Conservation (phyloP, 2,329 filamentous ascomycete species). For the Colletotrichum orchidophilum region DNA sequence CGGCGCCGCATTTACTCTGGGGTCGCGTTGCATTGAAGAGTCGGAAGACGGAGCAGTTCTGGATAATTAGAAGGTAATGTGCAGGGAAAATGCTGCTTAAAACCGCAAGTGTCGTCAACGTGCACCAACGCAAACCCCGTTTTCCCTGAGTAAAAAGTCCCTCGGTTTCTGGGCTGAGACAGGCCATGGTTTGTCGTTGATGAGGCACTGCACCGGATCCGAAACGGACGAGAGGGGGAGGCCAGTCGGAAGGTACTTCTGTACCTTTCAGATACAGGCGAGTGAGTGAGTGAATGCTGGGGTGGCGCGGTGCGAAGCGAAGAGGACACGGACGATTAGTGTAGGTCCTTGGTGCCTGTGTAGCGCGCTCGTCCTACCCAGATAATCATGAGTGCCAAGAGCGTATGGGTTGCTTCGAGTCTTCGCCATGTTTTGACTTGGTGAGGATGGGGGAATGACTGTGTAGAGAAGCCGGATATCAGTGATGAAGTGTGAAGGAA, state of each 20-base stretch:
- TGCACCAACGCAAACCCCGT: constrained; percentile 10
- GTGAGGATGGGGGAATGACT: not conserved
- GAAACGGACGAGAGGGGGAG: not conserved
- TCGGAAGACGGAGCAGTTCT: constrained; percentile 14
- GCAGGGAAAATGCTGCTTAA: constrained; percentile 28
- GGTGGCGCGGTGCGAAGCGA: not conserved
- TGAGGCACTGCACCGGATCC: constrained; percentile 22
- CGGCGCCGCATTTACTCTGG: constrained; percentile 22
- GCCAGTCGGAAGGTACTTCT: not conserved
- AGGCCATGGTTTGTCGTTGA: constrained; percentile 22
- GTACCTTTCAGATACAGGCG: not conserved
- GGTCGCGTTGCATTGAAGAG: constrained; percentile 29
- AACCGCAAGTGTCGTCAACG: constrained; percentile 9
- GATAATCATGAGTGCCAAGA: not conserved
- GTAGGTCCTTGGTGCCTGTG: not conserved
- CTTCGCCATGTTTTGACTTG: not conserved
- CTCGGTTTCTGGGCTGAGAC: constrained; percentile 27
- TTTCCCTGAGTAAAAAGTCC: not conserved
- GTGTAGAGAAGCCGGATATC: not conserved
- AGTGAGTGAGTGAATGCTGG: not conserved
- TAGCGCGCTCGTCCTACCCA: not conserved
- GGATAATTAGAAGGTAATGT: constrained; percentile 17
- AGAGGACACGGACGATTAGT: not conserved
- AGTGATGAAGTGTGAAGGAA: not conserved
- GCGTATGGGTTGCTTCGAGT: not conserved